phyloP scores from a whole-genome alignment of 2,329 filamentous ascomycete species.

The Teratosphaeria pseudoeucalypti region DNA sequence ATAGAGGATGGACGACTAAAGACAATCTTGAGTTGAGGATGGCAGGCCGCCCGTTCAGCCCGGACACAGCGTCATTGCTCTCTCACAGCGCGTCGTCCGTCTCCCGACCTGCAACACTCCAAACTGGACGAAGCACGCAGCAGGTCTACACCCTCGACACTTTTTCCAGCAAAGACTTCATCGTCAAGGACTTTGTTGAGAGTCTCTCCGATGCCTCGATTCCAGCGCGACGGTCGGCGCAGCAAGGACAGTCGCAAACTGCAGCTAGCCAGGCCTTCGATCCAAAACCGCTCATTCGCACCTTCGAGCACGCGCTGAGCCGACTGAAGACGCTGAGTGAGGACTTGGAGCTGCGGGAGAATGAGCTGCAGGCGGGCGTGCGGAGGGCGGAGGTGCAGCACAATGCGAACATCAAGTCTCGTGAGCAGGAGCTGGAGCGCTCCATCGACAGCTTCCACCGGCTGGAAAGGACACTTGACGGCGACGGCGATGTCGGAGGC shows the following conservation, averaged over 20 bases:
- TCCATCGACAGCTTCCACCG: conserved; percentile 87
- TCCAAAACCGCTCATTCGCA: conserved; percentile 89
- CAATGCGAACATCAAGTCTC: conserved; percentile 76
- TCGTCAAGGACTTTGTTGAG: conserved; percentile 96
- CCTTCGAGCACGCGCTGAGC: conserved; percentile 69
- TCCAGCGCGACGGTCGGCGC: conserved; percentile 67
- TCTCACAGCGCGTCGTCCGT: conserved; percentile 2
- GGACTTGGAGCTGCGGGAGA: conserved; percentile 81
- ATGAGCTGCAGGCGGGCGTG: conserved; percentile 80
- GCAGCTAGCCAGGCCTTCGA: conserved; percentile 52
- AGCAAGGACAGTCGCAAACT: conserved; percentile 26
- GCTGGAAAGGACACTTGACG: conserved; percentile 67
- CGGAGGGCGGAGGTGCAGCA: conserved; percentile 86
- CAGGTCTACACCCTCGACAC: conserved; percentile 70
- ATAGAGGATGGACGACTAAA: neutral
- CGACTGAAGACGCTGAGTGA: conserved; percentile 63
- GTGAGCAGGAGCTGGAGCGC: conserved; percentile 81
- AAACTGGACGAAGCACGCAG: neutral
- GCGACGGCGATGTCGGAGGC: conserved; percentile 52
- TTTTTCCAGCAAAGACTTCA: conserved; percentile 63
- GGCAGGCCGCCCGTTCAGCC: neutral
- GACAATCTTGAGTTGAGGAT: neutral
- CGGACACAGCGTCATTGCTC: conserved; percentile 6
- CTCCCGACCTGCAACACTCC: conserved; percentile 1
- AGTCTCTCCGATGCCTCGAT: conserved; percentile 76